Evolutionary conservation across 371 early-diverging fungal species (phyloP).

Genomic region (Phascolomyces articulosus): DNA sequence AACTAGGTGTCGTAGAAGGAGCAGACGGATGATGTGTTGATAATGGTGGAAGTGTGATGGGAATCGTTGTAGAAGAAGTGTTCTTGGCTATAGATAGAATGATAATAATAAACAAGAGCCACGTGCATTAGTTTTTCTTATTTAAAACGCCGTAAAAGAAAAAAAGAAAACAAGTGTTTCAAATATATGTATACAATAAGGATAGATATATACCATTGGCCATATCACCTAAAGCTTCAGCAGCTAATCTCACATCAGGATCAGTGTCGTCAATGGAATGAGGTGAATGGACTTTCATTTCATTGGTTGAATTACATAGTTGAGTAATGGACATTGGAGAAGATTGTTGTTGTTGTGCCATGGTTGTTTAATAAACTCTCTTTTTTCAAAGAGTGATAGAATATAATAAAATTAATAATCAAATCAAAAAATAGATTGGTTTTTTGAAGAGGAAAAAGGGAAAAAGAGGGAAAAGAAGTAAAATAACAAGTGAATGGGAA

Average conservation of each 20-base stretch:
- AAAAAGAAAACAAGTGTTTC: no score
- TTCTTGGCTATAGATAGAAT: background rate
- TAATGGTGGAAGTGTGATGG: slow-evolving; percentile 21
- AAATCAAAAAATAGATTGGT: no score
- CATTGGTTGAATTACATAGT: slow-evolving; percentile 25
- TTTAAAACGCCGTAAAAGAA: slow-evolving; percentile 8
- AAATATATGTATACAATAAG: background rate
- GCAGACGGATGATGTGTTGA: slow-evolving; percentile 19
- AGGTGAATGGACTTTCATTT: slow-evolving; percentile 3
- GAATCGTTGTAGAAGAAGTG: background rate
- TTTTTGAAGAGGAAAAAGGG: no score
- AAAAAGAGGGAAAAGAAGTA: no score
- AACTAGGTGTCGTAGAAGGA: slow-evolving; percentile 32
- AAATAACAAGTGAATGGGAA: slow-evolving; percentile 3
- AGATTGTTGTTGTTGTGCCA: slow-evolving; percentile 20
- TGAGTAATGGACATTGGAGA: slow-evolving; percentile 38
- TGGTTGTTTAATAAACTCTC: background rate
- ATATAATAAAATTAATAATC: no score
- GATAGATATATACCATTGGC: slow-evolving; percentile 29
- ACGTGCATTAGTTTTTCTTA: slow-evolving; percentile 10
- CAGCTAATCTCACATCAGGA: slow-evolving; percentile 64
- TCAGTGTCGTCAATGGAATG: slow-evolving; percentile 27
- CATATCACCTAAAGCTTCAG: slow-evolving; percentile 64
- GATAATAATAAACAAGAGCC: slow-evolving; percentile 5
- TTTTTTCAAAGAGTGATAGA: no score